Evolutionary conservation across 306 rosid genomes (phyloP).

Genomic region (Quillaja saponaria): DNA sequence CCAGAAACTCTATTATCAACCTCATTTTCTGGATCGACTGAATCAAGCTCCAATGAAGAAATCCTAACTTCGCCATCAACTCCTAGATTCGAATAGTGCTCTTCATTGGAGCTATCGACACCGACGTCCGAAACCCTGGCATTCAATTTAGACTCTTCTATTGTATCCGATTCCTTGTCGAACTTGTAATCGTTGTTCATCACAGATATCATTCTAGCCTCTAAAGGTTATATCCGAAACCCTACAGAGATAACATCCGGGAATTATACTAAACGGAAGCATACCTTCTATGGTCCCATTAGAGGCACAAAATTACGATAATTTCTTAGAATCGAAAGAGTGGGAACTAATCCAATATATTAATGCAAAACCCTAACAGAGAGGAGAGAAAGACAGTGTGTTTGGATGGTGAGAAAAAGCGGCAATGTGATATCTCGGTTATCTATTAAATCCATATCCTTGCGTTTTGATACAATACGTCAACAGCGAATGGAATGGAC

Average conservation of each 20-base stretch:
- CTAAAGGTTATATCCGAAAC: conserved; percentile 26
- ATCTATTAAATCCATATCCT: neutral
- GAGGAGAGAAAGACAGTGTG: conserved; percentile 28
- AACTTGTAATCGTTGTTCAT: conserved; percentile 55
- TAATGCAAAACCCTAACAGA: conserved; percentile 25
- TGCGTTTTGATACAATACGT: neutral
- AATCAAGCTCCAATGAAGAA: conserved; percentile 41
- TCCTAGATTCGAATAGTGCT: conserved; percentile 10
- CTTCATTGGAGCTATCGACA: conserved; percentile 29
- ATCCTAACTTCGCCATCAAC: conserved; percentile 37
- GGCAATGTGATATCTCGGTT: conserved; percentile 5
- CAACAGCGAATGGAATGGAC: neutral
- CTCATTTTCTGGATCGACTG: conserved; percentile 40
- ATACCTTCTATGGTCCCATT: conserved; percentile 15
- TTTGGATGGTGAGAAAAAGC: conserved; percentile 35
- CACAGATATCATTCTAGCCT: conserved; percentile 36
- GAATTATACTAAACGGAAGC: conserved; percentile 19
- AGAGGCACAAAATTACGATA: neutral
- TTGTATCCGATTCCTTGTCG: conserved; percentile 33
- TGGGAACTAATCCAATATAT: conserved; percentile 1
- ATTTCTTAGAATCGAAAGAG: conserved; percentile 5
- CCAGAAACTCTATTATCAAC: conserved; percentile 33
- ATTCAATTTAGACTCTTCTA: conserved; percentile 31
- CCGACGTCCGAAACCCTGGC: conserved; percentile 28
- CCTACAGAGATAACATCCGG: conserved; percentile 31